Evolutionary conservation across 2,329 filamentous ascomycete genomes (phyloP).

Genomic region (Erysiphe pulchra): DNA sequence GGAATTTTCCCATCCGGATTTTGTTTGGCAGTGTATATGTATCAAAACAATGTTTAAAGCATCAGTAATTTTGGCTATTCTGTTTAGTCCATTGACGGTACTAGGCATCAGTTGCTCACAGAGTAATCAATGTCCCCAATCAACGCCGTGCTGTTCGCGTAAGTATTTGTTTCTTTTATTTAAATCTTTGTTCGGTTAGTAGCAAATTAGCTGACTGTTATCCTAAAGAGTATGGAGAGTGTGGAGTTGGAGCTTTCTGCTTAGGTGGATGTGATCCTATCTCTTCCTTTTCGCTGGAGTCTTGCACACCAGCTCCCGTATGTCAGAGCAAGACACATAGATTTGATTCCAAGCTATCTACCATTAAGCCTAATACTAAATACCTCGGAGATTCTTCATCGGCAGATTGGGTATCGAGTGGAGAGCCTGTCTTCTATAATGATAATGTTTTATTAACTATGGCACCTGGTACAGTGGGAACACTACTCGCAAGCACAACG

Average conservation of each 20-base stretch:
- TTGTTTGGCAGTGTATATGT: not conserved
- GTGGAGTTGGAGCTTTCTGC: slow-evolving; percentile 83
- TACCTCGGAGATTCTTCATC: slow-evolving; percentile 66
- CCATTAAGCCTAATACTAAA: slow-evolving; percentile 43
- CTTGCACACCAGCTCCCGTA: slow-evolving; percentile 62
- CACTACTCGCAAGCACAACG: slow-evolving; percentile 55
- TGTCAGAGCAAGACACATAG: slow-evolving; percentile 53
- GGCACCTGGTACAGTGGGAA: slow-evolving; percentile 63
- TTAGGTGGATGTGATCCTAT: slow-evolving; percentile 83
- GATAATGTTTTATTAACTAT: slow-evolving; percentile 66
- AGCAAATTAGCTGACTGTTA: not conserved
- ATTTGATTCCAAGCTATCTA: slow-evolving; percentile 40
- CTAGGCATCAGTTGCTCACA: slow-evolving; percentile 19
- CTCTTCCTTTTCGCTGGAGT: slow-evolving; percentile 57
- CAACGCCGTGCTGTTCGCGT: slow-evolving; percentile 60
- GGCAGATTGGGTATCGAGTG: slow-evolving; percentile 74
- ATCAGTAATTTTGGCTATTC: slow-evolving; percentile 3
- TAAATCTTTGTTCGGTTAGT: not conserved
- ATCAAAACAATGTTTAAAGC: not conserved
- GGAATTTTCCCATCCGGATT: no score
- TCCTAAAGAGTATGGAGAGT: slow-evolving; percentile 59
- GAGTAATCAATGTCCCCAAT: slow-evolving; percentile 38
- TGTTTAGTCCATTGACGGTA: slow-evolving; percentile 6
- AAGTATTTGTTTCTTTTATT: slow-evolving; percentile 14
- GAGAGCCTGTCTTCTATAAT: slow-evolving; percentile 41